A percentile compares a stretch with the other conserved stretches of the same genome.
Evolutionary conservation across 208 protist genomes (phyloP).

Genomic region (Angomonas deanei): DNA sequence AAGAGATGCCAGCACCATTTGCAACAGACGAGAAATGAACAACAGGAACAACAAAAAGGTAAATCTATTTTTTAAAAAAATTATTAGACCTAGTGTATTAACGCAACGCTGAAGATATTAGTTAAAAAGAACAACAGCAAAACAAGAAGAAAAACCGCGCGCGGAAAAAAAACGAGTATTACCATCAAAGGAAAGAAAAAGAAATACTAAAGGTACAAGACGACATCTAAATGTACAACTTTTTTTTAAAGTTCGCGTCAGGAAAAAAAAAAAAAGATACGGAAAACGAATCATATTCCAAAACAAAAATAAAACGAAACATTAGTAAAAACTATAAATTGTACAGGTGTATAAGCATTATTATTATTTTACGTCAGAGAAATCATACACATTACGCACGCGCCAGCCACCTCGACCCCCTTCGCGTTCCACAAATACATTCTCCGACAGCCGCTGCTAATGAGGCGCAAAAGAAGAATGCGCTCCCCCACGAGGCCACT

Average conservation of each 20-base stretch:
- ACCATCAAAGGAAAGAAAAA: neutral
- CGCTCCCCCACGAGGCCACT: conserved; percentile 40
- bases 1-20: too few relatives aligned
- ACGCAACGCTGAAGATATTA: too few relatives aligned
- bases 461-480: conserved; percentile 45
- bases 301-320: neutral
- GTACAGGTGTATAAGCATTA: conserved; percentile 4
- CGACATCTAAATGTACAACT: too few relatives aligned
- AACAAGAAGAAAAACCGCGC: too few relatives aligned
- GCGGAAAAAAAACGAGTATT: neutral
- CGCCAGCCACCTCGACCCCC: conserved; percentile 33
- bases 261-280: conserved; percentile 9
- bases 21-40: too few relatives aligned
- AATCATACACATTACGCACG: conserved; percentile 33
- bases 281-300: conserved; percentile 5
- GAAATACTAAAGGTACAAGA: conserved; percentile 8
- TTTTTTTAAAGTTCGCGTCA: too few relatives aligned
- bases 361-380: conserved; percentile 11
- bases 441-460: conserved; percentile 50
- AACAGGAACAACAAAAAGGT: too few relatives aligned
- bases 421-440: conserved; percentile 38
- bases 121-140: too few relatives aligned
- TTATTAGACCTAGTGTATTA: too few relatives aligned
- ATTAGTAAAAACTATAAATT: neutral
- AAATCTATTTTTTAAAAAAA: too few relatives aligned